Conservation (phyloP, 805 yeast species). For the Candida boidinii region DNA sequence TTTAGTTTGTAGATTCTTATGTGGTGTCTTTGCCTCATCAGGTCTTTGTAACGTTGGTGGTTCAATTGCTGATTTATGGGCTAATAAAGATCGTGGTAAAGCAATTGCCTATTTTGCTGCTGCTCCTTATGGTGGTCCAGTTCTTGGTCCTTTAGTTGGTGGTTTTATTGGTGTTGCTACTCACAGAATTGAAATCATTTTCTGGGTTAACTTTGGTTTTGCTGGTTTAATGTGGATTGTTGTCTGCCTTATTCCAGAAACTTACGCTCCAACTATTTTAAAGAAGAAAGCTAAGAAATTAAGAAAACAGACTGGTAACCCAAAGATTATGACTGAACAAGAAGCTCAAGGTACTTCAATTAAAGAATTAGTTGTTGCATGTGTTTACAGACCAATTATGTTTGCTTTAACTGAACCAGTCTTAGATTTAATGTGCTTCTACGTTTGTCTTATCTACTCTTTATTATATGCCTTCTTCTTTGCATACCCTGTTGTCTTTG, state of each 20-base stretch:
- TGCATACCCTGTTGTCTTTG: constrained; percentile 88
- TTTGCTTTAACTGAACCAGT: constrained; percentile 80
- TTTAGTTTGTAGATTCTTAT: constrained; percentile 73
- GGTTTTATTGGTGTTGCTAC: constrained; percentile 76
- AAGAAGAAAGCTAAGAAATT: constrained; percentile 55
- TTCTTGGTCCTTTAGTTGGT: constrained; percentile 78
- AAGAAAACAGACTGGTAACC: constrained; percentile 75
- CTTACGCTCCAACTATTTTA: constrained; percentile 77
- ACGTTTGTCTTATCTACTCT: constrained; percentile 86
- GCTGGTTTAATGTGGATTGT: constrained; percentile 77
- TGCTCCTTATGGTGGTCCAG: constrained; percentile 92
- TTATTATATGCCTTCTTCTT: constrained; percentile 87
- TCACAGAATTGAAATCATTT: constrained; percentile 58
- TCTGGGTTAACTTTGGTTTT: constrained; percentile 91
- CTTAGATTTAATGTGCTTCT: constrained; percentile 71
- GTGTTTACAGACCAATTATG: constrained; percentile 72
- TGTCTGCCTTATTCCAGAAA: constrained; percentile 70
- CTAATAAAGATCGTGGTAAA: constrained; percentile 71
- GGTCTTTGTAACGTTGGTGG: constrained; percentile 88
- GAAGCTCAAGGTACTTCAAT: constrained; percentile 73
- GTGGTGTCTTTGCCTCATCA: constrained; percentile 81
- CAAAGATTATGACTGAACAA: constrained; percentile 84
- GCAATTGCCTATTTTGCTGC: constrained; percentile 90
- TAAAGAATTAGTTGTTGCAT: constrained; percentile 60
- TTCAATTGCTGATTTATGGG: constrained; percentile 82